phyloP scores from a whole-genome alignment of 2,329 filamentous ascomycete genomes.

The Aspergillus pseudoterreus region DNA sequence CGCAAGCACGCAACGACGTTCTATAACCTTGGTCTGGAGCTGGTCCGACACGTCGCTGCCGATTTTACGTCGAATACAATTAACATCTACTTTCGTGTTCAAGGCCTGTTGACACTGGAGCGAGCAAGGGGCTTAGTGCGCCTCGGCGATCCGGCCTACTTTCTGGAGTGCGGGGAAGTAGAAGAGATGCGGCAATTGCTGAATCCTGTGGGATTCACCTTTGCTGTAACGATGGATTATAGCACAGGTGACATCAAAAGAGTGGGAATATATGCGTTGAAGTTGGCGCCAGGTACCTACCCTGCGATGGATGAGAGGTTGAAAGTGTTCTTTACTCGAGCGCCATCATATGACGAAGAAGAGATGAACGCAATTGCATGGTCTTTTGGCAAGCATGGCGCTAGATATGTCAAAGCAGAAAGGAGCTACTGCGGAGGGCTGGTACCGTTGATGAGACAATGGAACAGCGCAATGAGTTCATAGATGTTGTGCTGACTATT shows the following conservation, averaged over 20 bases:
- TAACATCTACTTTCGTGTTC: not conserved
- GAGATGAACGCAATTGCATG: constrained; percentile 3
- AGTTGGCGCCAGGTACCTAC: not conserved
- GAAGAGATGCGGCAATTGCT: not conserved
- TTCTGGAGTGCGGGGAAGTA: not conserved
- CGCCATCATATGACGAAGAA: not conserved
- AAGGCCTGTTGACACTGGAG: not conserved
- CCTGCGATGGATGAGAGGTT: not conserved
- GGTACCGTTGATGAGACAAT: not conserved
- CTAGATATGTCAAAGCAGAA: constrained; percentile 1
- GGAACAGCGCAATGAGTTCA: constrained; percentile 1
- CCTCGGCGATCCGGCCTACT: not conserved
- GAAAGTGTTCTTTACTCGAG: not conserved
- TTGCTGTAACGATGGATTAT: constrained; percentile 1
- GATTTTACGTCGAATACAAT: not conserved
- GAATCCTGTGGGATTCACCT: not conserved
- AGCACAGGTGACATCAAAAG: not conserved
- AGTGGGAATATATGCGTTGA: not conserved
- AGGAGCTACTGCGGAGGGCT: constrained; percentile 1
- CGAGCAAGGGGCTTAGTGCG: not conserved
- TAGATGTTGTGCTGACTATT: not conserved
- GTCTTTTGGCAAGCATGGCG: not conserved
- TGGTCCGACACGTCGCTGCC: not conserved
- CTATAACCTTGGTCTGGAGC: not conserved
- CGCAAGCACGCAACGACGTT: not conserved